phyloP scores from a whole-genome alignment of 2,329 filamentous ascomycete genomes.

The Arachnomyces sp. region DNA sequence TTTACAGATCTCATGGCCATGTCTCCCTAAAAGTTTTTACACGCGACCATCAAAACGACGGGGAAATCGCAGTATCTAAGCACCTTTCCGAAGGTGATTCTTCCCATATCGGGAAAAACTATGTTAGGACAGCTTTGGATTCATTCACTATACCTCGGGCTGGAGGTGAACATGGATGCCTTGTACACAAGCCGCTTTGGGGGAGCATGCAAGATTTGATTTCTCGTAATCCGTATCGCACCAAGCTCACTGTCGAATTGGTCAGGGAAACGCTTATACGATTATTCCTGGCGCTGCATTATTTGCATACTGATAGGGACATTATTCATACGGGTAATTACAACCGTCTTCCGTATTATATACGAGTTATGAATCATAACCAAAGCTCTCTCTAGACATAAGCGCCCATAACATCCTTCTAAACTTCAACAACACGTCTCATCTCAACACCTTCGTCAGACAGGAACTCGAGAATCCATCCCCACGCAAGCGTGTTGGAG shows the following conservation, averaged over 20 bases:
- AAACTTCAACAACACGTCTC: constrained; percentile 12
- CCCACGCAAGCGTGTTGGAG: constrained; percentile 14
- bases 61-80: constrained; percentile 2
- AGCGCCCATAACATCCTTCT: constrained; percentile 28
- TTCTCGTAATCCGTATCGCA: background rate
- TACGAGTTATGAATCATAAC: too few species aligned
- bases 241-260: background rate
- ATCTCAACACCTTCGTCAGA: constrained; percentile 16
- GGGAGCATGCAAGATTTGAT: constrained; percentile 3
- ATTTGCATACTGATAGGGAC: constrained; percentile 7
- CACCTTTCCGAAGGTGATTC: constrained; percentile 2
- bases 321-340: constrained; percentile 10
- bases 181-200: constrained; percentile 7
- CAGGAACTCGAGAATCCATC: constrained; percentile 15
- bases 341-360: too few species aligned
- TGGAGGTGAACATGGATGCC: constrained; percentile 3
- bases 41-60: background rate
- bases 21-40: constrained; percentile 7
- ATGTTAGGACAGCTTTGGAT: constrained; percentile 7
- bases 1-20: background rate
- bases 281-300: constrained; percentile 6
- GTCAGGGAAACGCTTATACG: constrained; percentile 4
- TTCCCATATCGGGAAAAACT: constrained; percentile 4
- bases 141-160: constrained; percentile 1
- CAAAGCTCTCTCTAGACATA: constrained; percentile 6